Evolutionary conservation across 1,284 basidiomycete genomes (phyloP), one percentile per base, ranked within the genome.

Genomic region (Puccinia novopanici): DNA sequence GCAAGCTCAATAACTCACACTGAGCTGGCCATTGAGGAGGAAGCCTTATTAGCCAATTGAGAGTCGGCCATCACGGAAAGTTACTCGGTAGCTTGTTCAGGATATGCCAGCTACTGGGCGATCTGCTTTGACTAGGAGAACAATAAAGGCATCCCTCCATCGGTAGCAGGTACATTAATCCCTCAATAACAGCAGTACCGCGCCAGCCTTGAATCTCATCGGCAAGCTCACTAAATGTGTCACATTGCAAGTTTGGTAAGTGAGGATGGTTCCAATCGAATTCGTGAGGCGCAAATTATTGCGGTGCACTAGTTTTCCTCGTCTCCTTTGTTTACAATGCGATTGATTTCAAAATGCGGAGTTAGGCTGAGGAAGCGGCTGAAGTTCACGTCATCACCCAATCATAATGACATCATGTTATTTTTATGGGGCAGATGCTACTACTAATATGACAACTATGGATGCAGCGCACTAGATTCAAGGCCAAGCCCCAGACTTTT

Each of bases 401-500:
- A 54, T 54, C 2, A n/a, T 17, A 22, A 19, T 54, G 22, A 54
- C 52, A 54, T 54, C 17, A 54, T 54, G 34, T 34, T 34, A 54
- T 17, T 63, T 63, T 63, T 37, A 17, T n/a, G 34, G 30, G 27
- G 61, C 61, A 63, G 19, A 19, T 40, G 37, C 61, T 40, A 63
- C 37, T 63, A n/a, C 61, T 63, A 40, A n/a, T 40, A 63, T 63
- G 17, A 63, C 37, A 1, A 40, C 15, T 22, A n/a, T 15, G 5
- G 15, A 2, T 40, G 59, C 12, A 9, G 17, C 1, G 45, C 15
- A 3, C 6, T 22, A 48, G 19, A 37, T 17, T 78, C 42, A 78
- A 70, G 76, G 52, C 76, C 76, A 78, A 45, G 76, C 76, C 59
- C 76, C 76, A 0, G 76, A 78, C 55, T 78, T 78, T 78, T 78